Percentiles rank a stretch among this genome's conserved stretches.
phyloP scores from a whole-genome alignment of 2,329 filamentous ascomycete genomes.

The Pseudogymnoascus sp. region DNA sequence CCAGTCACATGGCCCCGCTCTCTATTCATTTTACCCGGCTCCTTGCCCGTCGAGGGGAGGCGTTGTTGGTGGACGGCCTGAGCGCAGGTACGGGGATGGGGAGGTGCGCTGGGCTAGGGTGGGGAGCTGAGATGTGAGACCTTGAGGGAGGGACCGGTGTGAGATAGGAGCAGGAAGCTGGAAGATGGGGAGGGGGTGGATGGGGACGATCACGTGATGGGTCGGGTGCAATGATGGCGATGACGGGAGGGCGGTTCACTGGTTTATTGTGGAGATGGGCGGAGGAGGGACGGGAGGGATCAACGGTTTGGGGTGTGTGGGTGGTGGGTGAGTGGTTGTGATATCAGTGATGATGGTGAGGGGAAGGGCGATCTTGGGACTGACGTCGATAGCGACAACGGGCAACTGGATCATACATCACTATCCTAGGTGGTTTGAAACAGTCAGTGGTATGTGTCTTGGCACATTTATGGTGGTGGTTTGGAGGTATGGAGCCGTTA shows the following conservation, averaged over 20 bases:
- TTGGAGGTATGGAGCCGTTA: too few relatives aligned
- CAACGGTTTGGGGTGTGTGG: not conserved
- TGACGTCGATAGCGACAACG: not conserved
- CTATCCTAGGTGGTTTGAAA: too few relatives aligned
- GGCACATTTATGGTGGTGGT: too few relatives aligned
- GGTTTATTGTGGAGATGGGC: not conserved
- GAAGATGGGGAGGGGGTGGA: not conserved
- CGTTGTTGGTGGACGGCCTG: not conserved
- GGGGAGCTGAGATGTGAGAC: not conserved
- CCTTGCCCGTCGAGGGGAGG: not conserved
- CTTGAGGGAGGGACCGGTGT: not conserved
- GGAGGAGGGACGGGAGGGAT: not conserved
- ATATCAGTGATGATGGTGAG: not conserved
- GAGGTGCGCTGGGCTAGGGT: not conserved
- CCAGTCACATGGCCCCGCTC: not conserved
- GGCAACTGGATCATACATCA: too few relatives aligned
- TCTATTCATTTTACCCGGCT: not conserved
- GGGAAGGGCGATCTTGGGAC: not conserved
- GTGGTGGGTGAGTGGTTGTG: not conserved
- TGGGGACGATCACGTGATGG: not conserved
- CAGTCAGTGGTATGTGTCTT: too few relatives aligned
- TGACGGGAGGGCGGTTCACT: too few relatives aligned
- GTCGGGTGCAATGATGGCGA: too few relatives aligned
- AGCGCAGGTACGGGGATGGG: not conserved
- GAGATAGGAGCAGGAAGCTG: not conserved